phyloP scores from a whole-genome alignment of 2,329 filamentous ascomycete genomes.

The Ophiostoma sp. region DNA sequence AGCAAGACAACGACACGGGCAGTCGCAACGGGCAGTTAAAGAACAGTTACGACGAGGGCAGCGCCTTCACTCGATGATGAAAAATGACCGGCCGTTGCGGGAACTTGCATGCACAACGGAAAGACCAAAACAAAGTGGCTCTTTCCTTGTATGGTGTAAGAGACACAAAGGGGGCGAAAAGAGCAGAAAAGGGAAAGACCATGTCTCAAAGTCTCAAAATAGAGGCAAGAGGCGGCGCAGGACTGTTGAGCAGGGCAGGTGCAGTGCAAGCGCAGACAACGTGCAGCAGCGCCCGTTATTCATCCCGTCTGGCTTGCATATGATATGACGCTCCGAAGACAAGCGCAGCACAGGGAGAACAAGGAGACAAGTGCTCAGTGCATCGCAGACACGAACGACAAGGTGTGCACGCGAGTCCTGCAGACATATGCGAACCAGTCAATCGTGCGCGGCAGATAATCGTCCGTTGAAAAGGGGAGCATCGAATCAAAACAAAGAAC shows the following conservation, averaged over 20 bases:
- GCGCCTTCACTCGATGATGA: neutral
- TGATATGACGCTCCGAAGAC: neutral
- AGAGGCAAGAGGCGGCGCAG: neutral
- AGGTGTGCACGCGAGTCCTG: neutral
- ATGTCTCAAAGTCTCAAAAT: conserved; percentile 9
- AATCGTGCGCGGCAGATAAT: neutral
- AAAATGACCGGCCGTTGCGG: neutral
- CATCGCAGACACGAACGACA: neutral
- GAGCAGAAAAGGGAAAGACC: neutral
- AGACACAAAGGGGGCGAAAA: neutral
- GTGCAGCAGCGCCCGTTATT: neutral
- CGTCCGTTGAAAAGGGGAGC: neutral
- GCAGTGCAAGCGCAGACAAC: neutral
- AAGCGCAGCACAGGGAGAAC: neutral
- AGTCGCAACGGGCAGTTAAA: too few relatives aligned
- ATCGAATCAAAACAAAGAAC: neutral
- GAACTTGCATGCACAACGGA: neutral
- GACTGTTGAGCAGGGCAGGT: neutral
- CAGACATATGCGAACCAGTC: neutral
- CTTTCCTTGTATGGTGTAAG: neutral
- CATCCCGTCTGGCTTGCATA: neutral
- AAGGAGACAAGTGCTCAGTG: neutral
- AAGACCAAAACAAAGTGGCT: neutral
- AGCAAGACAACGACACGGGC: neutral
- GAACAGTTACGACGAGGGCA: neutral